Evolutionary conservation across 2,329 filamentous ascomycete species (phyloP).

Genomic region (Colletotrichum truncatum): DNA sequence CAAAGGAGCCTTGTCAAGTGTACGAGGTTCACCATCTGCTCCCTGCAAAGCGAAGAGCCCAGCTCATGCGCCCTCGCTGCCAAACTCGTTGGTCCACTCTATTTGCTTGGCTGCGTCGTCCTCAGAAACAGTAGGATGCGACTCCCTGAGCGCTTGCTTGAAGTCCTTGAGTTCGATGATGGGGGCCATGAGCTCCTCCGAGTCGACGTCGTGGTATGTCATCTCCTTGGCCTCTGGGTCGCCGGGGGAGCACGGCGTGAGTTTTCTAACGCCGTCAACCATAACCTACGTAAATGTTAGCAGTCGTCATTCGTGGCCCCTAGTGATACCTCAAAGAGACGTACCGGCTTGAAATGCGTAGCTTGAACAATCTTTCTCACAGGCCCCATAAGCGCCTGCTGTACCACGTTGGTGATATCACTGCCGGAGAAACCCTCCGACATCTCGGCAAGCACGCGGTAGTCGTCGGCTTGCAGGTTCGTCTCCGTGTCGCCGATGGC

Average conservation of each 20-base stretch:
- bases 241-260: conserved; percentile 94
- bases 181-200: conserved; percentile 86
- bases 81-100: conserved; percentile 97
- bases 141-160: conserved; percentile 87
- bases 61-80: conserved; percentile 78
- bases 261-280: conserved; percentile 71
- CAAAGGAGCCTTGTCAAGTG: too few species aligned
- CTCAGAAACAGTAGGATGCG: conserved; percentile 87
- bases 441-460: conserved; percentile 78
- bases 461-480: conserved; percentile 81
- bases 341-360: conserved; percentile 95
- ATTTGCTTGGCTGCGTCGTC: conserved; percentile 86
- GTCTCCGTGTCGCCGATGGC: conserved; percentile 94
- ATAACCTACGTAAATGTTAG: conserved; percentile 63
- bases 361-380: conserved; percentile 96
- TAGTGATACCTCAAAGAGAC: conserved; percentile 31
- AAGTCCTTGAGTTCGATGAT: conserved; percentile 91
- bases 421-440: conserved; percentile 96
- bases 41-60: not conserved
- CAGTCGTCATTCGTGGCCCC: too few species aligned
- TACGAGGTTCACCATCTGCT: too few species aligned
- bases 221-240: conserved; percentile 89
- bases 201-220: conserved; percentile 89
- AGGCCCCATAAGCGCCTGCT: conserved; percentile 97
- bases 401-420: conserved; percentile 95